phyloP scores from a whole-genome alignment of 1,139 yeast species.

The Pichia sp. region DNA sequence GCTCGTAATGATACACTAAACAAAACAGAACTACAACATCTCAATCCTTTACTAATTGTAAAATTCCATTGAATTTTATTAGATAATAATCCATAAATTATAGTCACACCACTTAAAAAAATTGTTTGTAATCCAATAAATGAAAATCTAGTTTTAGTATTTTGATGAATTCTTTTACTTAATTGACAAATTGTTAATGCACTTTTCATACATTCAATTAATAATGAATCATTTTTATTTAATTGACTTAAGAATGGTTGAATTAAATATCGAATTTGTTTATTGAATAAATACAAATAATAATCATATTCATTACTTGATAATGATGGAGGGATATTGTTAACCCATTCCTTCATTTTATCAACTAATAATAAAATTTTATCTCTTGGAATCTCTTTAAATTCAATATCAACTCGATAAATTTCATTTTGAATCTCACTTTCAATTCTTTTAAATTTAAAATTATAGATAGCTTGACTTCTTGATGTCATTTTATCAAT shows the following conservation, averaged over 20 bases:
- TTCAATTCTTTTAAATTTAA: conserved; percentile 16
- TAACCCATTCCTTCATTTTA: conserved; percentile 3
- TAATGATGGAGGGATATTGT: conserved; percentile 8
- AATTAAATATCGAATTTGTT: conserved; percentile 14
- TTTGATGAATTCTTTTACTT: conserved; percentile 15
- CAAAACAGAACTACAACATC: conserved; percentile 16
- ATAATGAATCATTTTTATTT: conserved; percentile 6
- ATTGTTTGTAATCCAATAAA: conserved; percentile 17
- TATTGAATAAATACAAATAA: conserved; percentile 15
- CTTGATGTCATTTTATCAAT: conserved; percentile 1
- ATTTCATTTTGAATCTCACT: conserved; percentile 14
- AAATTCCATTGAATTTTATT: conserved; percentile 14
- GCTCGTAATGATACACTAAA: conserved; percentile 20
- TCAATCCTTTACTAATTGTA: conserved; percentile 14
- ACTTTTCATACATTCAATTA: conserved; percentile 15
- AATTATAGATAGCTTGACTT: conserved; percentile 4
- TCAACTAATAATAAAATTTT: conserved; percentile 6
- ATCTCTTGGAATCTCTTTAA: conserved; percentile 6
- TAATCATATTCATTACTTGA: conserved; percentile 14
- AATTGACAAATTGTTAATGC: conserved; percentile 15
- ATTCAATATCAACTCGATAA: conserved; percentile 16
- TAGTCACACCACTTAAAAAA: conserved; percentile 17
- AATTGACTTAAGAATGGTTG: conserved; percentile 14
- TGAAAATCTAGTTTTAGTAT: conserved; percentile 14
- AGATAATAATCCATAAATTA: conserved; percentile 19